A percentile compares a stretch with the other conserved stretches of the same genome.
These are phyloP conservation scores for Botryosphaeria agaves DNA, from an alignment of 2,329 filamentous ascomycete genomes.

Conservation along the genomic window DNA sequence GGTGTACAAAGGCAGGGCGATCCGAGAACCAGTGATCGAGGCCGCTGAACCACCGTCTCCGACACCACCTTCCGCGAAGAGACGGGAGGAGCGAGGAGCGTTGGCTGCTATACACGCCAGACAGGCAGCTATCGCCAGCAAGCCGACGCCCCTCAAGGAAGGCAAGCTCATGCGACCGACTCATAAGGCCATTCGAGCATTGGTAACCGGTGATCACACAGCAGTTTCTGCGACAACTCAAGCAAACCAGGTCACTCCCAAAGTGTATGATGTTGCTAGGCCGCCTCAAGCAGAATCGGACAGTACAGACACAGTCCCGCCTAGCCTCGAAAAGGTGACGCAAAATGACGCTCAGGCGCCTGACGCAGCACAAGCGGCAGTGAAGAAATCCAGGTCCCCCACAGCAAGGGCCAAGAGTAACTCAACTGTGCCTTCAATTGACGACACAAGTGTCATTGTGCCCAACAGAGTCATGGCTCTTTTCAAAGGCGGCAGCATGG, in stretches of 20 bases:
- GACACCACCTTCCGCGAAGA: neutral
- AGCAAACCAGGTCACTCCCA: too few relatives aligned
- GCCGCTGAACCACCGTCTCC: neutral
- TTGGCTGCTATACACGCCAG: neutral
- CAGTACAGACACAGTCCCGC: too few relatives aligned
- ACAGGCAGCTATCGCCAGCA: neutral
- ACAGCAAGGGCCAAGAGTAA: constrained; percentile 6
- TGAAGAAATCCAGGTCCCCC: too few relatives aligned
- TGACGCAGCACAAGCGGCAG: neutral
- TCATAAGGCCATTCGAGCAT: too few relatives aligned
- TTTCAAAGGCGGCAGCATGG: constrained; percentile 36
- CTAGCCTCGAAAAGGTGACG: too few relatives aligned
- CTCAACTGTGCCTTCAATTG: constrained; percentile 9
- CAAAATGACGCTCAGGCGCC: neutral
- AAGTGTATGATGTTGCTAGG: neutral
- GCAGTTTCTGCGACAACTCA: neutral
- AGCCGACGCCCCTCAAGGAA: neutral
- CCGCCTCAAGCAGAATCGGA: neutral
- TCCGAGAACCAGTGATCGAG: neutral
- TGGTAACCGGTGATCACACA: neutral
- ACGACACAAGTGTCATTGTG: constrained; percentile 8
- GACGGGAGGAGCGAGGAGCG: neutral
- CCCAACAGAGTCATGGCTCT: constrained; percentile 39
- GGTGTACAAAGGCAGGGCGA: constrained; percentile 4
- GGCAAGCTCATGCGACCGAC: neutral